Evolutionary conservation across 495 filamentous ascomycete species (phyloP), one percentile per base, ranked within the genome.

Genomic region (Penicillium turbatum): DNA sequence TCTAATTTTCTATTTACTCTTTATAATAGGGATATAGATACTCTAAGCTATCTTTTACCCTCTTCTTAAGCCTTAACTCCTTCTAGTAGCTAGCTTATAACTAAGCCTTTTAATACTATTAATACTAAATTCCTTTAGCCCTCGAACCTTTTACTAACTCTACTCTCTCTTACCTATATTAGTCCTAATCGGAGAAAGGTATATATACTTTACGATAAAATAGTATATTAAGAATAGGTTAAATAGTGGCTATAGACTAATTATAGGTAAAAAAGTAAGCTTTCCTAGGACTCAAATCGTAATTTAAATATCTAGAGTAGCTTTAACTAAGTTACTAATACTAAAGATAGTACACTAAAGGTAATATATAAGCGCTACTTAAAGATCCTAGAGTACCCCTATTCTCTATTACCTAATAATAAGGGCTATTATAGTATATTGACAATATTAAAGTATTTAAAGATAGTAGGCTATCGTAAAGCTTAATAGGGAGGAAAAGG

Each of bases 401-500:
- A 54, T 54, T 45, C 40, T 46, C 17, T 37, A 45, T 32, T 16
- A 31, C 9, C 30, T 29, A 56, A 47, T 35, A 15, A 4, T 40
- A 47, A 46, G 15, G 26, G 27, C 29, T 31, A 45, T 52, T 34
- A 57, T 51, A 16, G 15, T 40, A 40, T 52, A 57, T 57, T 51
- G 51, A 35, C 35, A 46, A 48, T 45, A 41, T 31, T 31, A 29
- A 47, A 38, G 36, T 34, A 51, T 40, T 19, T 51, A n/a, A 51
- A 46, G 5, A 48, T 21, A 45, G 15, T 39, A 35, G 8, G 32
- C 12, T 54, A 17, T 40, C 35, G n/a, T 54, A 49, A 74, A 79
- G 9, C 53, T 63, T 0, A 61, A 53, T 34, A 76, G 40, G 48
- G 80, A 80, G 30, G 43, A 8, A 56, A 41, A 52, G 21, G 12